Evolutionary conservation across 495 filamentous ascomycete species (phyloP).

Genomic region (Trichocladium uniseriatum): DNA sequence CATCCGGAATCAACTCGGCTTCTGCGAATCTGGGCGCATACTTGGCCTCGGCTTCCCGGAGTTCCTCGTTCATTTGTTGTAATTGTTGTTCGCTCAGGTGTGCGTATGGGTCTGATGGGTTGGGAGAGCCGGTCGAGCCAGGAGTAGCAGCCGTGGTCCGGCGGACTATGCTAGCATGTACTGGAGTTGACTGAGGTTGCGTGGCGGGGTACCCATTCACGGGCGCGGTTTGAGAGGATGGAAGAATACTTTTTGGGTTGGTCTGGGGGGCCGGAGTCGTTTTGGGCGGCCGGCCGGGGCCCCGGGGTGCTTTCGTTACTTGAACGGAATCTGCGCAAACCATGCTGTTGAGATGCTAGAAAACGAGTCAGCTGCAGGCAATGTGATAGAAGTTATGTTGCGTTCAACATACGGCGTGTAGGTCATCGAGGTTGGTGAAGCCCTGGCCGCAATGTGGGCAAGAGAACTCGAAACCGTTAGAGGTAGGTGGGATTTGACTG

Average conservation of each 20-base stretch:
- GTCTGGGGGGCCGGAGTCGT: constrained; percentile 1
- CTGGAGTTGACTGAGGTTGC: constrained; percentile 12
- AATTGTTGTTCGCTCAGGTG: constrained; percentile 26
- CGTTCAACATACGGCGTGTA: constrained; percentile 26
- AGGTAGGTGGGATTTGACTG: constrained; percentile 20
- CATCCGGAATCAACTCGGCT: constrained; percentile 28
- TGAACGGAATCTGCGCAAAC: constrained; percentile 26
- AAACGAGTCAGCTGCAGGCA: background rate
- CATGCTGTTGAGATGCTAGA: constrained; percentile 26
- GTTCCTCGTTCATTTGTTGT: constrained; percentile 27
- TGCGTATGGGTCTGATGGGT: constrained; percentile 29
- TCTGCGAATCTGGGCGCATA: constrained; percentile 33
- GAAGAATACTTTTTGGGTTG: constrained; percentile 11
- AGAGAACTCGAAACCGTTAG: constrained; percentile 23
- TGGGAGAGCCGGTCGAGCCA: constrained; percentile 9
- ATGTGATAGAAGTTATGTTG: background rate
- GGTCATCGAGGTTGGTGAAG: constrained; percentile 25
- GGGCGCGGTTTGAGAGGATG: constrained; percentile 6
- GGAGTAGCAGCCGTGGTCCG: background rate
- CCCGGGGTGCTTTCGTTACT: background rate
- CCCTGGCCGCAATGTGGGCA: constrained; percentile 35
- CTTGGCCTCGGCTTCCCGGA: constrained; percentile 28
- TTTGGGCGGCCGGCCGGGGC: constrained; percentile 15
- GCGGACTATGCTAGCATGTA: background rate
- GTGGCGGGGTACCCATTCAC: constrained; percentile 6